These are phyloP conservation scores for Fallopia convolvulus DNA, from an alignment of 148 eudicot species.

Conservation along the genomic window DNA sequence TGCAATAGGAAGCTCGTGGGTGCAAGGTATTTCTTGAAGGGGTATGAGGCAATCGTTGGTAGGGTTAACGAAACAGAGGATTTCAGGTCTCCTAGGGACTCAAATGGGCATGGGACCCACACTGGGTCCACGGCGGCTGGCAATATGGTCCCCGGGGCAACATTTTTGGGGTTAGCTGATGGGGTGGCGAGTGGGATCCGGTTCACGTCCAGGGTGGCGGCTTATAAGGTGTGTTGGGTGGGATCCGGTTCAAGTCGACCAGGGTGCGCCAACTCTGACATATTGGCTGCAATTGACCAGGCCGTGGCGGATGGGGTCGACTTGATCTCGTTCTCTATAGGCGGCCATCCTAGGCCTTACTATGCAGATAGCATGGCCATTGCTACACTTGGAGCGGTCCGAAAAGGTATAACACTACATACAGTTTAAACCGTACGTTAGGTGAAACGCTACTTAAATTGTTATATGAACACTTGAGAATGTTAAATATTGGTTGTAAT, in stretches of 20 bases:
- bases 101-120: constrained; percentile 75
- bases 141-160: constrained; percentile 42
- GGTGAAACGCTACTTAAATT: no score
- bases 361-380: constrained; percentile 54
- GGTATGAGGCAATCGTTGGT: constrained; percentile 53
- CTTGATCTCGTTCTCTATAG: constrained; percentile 58
- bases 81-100: constrained; percentile 58
- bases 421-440: neutral
- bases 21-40: constrained; percentile 54
- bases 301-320: constrained; percentile 63
- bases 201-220: constrained; percentile 66
- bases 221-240: constrained; percentile 56
- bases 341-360: constrained; percentile 52
- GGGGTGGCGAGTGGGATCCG: constrained; percentile 67
- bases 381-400: constrained; percentile 50
- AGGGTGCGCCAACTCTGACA: constrained; percentile 63
- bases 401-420: constrained; percentile 20
- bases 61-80: constrained; percentile 45
- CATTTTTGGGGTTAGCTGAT: constrained; percentile 39
- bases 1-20: constrained; percentile 67
- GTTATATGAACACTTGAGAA: neutral
- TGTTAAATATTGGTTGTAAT: neutral
- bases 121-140: constrained; percentile 80
- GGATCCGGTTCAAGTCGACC: neutral
- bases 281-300: constrained; percentile 63